These are phyloP conservation scores for Flaveria ramosissima DNA, from an alignment of 129 eudicot genomes.

Conservation along the genomic window DNA sequence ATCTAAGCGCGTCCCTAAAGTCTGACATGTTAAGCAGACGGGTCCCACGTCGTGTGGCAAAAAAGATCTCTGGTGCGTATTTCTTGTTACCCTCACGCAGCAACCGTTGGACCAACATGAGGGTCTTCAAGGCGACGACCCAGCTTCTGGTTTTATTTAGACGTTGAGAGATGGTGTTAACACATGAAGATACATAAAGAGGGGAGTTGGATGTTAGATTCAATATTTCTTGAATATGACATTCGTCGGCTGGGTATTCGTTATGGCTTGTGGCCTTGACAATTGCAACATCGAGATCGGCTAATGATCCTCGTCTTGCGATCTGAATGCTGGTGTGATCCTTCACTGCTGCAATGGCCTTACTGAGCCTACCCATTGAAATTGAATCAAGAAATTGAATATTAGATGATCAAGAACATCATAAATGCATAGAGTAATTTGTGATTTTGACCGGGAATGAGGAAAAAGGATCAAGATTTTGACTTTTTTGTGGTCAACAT, in stretches of 20 bases:
- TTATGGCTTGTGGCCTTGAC: conserved; percentile 91
- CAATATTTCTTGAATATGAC: conserved; percentile 63
- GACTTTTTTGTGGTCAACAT: conserved; percentile 18
- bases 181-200: conserved; percentile 57
- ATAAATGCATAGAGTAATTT: conserved; percentile 5
- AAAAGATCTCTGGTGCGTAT: conserved; percentile 81
- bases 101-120: conserved; percentile 69
- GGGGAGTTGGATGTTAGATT: conserved; percentile 63
- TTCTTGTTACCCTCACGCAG: conserved; percentile 68
- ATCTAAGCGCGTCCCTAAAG: conserved; percentile 57
- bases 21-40: conserved; percentile 88
- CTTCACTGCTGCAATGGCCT: conserved; percentile 91
- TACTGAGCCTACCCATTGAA: conserved; percentile 65
- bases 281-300: conserved; percentile 83
- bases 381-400: neutral
- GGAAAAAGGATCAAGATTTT: conserved; percentile 12
- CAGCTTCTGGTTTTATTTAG: conserved; percentile 85
- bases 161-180: conserved; percentile 70
- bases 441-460: conserved; percentile 2
- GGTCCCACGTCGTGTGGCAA: conserved; percentile 91
- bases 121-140: conserved; percentile 82
- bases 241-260: conserved; percentile 72
- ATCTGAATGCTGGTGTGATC: conserved; percentile 85
- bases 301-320: conserved; percentile 54
- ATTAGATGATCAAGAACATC: conserved; percentile 4